These are phyloP conservation scores for Aplosporella prunicola DNA, from an alignment of 2,329 filamentous ascomycete species.

Conservation along the genomic window DNA sequence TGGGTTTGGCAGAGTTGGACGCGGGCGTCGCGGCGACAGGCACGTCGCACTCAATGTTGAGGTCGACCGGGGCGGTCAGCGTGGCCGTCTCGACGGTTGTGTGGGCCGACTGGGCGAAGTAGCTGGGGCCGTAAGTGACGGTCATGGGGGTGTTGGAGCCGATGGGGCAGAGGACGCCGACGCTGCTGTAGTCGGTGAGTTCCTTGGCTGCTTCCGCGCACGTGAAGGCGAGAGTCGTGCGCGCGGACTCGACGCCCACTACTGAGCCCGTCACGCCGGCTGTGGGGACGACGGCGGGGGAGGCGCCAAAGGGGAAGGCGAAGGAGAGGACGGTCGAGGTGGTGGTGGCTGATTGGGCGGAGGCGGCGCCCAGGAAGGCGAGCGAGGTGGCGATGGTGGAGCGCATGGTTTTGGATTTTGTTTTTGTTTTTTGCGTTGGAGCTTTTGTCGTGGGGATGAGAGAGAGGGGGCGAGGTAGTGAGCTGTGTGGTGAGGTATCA, in stretches of 20 bases:
- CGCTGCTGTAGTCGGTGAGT: background rate
- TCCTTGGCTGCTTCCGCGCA: background rate
- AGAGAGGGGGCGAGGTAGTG: no score
- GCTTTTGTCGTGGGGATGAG: no score
- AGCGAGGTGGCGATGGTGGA: slow-evolving; percentile 1
- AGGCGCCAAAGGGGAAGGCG: background rate
- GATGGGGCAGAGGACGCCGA: slow-evolving; percentile 5
- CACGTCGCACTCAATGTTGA: background rate
- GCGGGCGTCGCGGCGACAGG: slow-evolving; percentile 1
- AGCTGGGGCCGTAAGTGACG: slow-evolving; percentile 1
- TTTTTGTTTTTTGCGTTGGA: background rate
- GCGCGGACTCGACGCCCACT: background rate
- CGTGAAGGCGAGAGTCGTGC: slow-evolving; percentile 1
- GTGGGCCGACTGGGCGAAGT: background rate
- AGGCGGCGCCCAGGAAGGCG: slow-evolving; percentile 1
- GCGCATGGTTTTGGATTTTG: background rate
- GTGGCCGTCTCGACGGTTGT: background rate
- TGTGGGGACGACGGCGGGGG: background rate
- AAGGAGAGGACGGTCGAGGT: background rate
- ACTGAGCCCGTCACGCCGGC: slow-evolving; percentile 1
- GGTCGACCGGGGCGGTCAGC: background rate
- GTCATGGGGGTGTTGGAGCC: background rate
- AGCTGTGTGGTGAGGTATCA: no score
- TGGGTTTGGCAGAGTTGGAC: background rate
- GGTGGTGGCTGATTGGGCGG: background rate